Base-by-base conservation (phyloP, 2,329 filamentous ascomycete species). In the Hypoxylon sp. region DNA sequence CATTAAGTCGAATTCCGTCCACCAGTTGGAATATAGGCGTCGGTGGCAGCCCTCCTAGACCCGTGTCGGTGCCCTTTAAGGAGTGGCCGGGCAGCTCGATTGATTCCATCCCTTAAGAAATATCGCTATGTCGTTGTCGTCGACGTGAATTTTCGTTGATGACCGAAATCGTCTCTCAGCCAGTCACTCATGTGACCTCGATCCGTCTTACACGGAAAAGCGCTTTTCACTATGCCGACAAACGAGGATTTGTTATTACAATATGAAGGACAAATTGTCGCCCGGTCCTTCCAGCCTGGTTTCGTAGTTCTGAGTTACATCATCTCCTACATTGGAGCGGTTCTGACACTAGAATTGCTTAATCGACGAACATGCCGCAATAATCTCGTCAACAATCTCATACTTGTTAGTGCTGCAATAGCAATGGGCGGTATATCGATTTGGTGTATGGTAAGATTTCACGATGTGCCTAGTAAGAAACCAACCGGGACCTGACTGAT, bases 341-440 rank as follows among this genome's bases (percentile, higher is more conserved):
- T 89, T 55, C 93, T 93, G 2, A 94, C 93, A 0, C 84, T 97
- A 32, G 94, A 97, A 79, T 82, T 97, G 65, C 88, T 97, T 56
- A 92, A 96, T 76, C 84, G 92, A 65, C 85, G 92, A 72, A 93
- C 91, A 0, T 89, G 91, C 1, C 86, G 86, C 59, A 88, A 87
- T 75, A 92, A 92, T 7, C 78, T 87, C 60, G 88, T 89, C 76
- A 93, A 93, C 75, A 89, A 91, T 80, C 83, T 90, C 69, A 82
- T 92, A 1, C 82, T 93, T 2, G 73, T 89, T 11, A 86, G 87
- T 37, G 87, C 91, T 5, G 88, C 91, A 3, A 81, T 92, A 27
- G 87, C 88, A 2, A 93, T 93, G 91, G 91, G 91, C 6, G 91
- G 90, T 2, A 88, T 93, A 67, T 84, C 90, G 42, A 92, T 92